These are phyloP conservation scores for Cucurbita ficifolia DNA, from an alignment of 306 rosid genomes.

Conservation along the genomic window DNA sequence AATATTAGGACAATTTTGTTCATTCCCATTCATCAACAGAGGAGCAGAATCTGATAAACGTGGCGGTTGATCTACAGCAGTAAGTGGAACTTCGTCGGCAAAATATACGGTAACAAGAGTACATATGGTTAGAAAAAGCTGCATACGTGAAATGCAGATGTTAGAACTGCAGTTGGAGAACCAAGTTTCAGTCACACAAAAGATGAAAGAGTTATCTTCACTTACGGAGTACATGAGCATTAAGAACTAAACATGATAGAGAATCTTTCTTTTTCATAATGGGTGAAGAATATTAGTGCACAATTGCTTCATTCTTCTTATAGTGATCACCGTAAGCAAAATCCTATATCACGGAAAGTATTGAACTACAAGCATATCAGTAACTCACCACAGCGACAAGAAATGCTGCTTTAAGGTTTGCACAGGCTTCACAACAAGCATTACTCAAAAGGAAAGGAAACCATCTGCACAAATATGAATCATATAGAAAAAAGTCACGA, in stretches of 20 bases:
- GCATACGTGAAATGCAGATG: constrained; percentile 18
- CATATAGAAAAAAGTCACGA: constrained; percentile 8
- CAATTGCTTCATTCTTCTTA: background rate
- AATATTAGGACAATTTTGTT: constrained; percentile 32
- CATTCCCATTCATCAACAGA: constrained; percentile 60
- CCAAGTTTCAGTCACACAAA: background rate
- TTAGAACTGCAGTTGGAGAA: constrained; percentile 10
- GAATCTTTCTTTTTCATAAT: background rate
- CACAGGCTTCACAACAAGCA: constrained; percentile 99
- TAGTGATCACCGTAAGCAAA: background rate
- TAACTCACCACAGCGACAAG: constrained; percentile 89
- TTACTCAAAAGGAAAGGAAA: constrained; percentile 74
- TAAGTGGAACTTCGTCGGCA: constrained; percentile 85
- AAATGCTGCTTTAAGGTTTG: constrained; percentile 98
- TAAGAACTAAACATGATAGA: background rate
- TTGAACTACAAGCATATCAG: background rate
- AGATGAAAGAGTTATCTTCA: background rate
- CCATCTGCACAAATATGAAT: constrained; percentile 49
- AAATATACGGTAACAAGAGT: constrained; percentile 76
- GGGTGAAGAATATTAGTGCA: background rate
- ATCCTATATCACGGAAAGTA: background rate
- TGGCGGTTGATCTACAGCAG: constrained; percentile 30
- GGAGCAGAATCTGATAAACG: constrained; percentile 68
- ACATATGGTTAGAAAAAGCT: constrained; percentile 75
- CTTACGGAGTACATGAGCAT: background rate